Conservation (phyloP, 2,329 filamentous ascomycete genomes). For the Pseudogymnoascus sp. region DNA sequence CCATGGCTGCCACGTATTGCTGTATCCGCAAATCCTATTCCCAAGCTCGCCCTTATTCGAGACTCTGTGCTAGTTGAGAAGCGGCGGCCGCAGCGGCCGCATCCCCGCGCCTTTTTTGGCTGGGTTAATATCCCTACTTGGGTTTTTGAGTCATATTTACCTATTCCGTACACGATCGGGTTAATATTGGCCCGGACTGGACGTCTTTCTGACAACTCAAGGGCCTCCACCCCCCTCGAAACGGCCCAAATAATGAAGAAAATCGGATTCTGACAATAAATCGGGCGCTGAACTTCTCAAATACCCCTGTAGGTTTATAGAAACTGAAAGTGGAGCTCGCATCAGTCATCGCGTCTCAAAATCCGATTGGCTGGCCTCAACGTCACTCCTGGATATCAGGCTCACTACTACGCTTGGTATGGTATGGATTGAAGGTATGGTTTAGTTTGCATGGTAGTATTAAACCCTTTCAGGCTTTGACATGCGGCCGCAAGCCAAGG, state of each 20-base stretch:
- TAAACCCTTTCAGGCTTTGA: not conserved
- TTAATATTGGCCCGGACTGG: not conserved
- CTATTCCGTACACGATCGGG: not conserved
- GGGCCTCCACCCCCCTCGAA: not conserved
- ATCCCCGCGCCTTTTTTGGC: not conserved
- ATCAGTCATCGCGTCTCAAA: not conserved
- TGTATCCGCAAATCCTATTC: slow-evolving; percentile 10
- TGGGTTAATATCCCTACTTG: not conserved
- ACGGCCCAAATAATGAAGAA: not conserved
- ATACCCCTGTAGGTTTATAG: not conserved
- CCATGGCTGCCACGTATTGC: not conserved
- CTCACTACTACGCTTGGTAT: not conserved
- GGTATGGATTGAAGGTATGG: not conserved
- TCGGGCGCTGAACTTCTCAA: not conserved
- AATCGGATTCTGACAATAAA: not conserved
- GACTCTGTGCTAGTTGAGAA: slow-evolving; percentile 11
- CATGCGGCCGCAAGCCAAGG: not conserved
- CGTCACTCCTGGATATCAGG: not conserved
- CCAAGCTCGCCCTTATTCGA: not conserved
- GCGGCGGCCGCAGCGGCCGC: not conserved
- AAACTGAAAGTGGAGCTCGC: not conserved
- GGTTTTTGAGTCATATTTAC: not conserved
- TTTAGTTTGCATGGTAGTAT: not conserved
- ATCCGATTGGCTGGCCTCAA: not conserved
- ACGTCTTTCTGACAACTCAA: not conserved